A percentile compares a stretch with the other conserved stretches of the same genome.
phyloP scores from a whole-genome alignment of 108 stramenopile species.

The Chaetoceros muelleri region DNA sequence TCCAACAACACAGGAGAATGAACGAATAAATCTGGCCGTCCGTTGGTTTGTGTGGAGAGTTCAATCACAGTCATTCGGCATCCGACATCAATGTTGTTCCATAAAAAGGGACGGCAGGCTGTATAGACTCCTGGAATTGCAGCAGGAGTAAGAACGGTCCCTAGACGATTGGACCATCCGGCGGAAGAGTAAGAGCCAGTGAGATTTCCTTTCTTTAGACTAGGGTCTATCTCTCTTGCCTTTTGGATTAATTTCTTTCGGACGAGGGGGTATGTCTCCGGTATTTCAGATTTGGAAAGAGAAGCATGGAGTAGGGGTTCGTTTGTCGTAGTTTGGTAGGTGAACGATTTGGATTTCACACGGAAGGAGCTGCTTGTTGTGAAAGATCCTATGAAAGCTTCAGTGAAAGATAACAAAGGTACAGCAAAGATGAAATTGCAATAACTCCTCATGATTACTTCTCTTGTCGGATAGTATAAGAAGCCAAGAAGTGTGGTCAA shows the following conservation, averaged over 20 bases:
- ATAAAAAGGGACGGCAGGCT: conserved; percentile 67
- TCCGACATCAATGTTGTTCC: conserved; percentile 83
- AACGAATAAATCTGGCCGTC: conserved; percentile 39
- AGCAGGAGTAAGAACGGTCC: conserved; percentile 54
- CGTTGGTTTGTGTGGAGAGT: conserved; percentile 10
- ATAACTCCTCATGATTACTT: no score
- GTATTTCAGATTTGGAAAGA: no score
- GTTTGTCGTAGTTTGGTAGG: no score
- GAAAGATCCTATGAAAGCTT: no score
- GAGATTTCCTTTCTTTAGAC: not conserved
- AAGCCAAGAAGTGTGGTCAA: no score
- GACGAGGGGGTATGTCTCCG: not conserved
- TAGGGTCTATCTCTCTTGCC: conserved; percentile 3
- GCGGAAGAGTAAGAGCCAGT: conserved; percentile 28
- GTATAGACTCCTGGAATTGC: conserved; percentile 48
- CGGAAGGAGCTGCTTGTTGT: no score
- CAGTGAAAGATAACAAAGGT: no score
- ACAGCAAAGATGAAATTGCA: no score
- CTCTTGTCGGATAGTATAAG: no score
- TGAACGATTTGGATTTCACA: no score
- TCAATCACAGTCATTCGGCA: conserved; percentile 71
- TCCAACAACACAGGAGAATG: conserved; percentile 69
- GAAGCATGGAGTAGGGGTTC: no score
- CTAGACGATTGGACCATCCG: conserved; percentile 41
- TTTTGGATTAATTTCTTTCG: conserved; percentile 1